phyloP scores from a whole-genome alignment of 2,329 filamentous ascomycete species.

The Coniella lustricola region DNA sequence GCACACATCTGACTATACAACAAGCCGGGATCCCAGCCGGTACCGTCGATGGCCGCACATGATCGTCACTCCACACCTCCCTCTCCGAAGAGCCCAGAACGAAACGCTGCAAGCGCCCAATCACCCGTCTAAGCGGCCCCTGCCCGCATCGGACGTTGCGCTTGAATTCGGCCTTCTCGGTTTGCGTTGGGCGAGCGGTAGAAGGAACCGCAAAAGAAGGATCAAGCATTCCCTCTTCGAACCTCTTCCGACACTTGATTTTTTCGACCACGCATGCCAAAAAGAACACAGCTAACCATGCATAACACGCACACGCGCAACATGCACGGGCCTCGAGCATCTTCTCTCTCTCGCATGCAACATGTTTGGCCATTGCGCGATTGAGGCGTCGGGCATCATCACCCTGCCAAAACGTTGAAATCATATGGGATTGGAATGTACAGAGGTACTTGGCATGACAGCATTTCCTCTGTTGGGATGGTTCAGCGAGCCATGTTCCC shows the following conservation, averaged over 20 bases:
- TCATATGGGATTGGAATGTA: too few relatives aligned
- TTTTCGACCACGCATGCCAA: too few relatives aligned
- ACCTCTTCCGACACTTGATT: too few relatives aligned
- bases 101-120: conserved; percentile 8
- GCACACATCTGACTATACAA: not conserved
- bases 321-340: not conserved
- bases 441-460: too few relatives aligned
- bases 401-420: too few relatives aligned
- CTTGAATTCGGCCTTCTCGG: not conserved
- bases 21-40: not conserved
- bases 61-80: conserved; percentile 3
- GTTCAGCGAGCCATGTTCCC: too few relatives aligned
- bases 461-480: too few relatives aligned
- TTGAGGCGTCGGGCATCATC: conserved; percentile 1
- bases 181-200: not conserved
- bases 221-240: not conserved
- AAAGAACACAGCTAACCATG: too few relatives aligned
- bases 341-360: not conserved
- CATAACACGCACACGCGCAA: too few relatives aligned
- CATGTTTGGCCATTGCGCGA: not conserved
- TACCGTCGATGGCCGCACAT: conserved; percentile 7
- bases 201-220: not conserved
- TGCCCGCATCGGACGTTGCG: conserved; percentile 3
- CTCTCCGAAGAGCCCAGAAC: not conserved
- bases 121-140: not conserved